These are phyloP conservation scores for Lophiostoma macrostomum DNA, from an alignment of 495 filamentous ascomycete species.

Conservation along the genomic window DNA sequence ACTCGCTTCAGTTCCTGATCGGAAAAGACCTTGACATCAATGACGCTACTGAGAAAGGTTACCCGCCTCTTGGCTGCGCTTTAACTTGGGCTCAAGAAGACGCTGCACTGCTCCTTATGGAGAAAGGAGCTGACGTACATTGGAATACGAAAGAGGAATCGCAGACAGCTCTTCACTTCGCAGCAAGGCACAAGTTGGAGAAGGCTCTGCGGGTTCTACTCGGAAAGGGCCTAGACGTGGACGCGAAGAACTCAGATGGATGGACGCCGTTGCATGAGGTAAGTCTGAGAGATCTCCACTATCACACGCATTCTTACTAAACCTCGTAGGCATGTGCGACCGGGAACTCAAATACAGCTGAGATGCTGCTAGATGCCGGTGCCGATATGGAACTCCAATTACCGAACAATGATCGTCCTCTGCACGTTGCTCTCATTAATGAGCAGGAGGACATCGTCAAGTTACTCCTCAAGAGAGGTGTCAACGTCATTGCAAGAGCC, in stretches of 20 bases:
- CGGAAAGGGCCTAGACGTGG: background rate
- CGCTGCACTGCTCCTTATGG: slow-evolving; percentile 4
- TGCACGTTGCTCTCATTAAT: slow-evolving; percentile 24
- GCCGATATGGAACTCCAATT: slow-evolving; percentile 15
- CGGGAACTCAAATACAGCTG: background rate
- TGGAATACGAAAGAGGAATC: slow-evolving; percentile 2
- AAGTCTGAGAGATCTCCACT: background rate
- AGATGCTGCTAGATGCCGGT: slow-evolving; percentile 6
- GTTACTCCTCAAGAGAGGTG: slow-evolving; percentile 7
- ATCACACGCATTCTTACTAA: background rate
- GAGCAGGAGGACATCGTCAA: slow-evolving; percentile 1
- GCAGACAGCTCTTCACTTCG: slow-evolving; percentile 22
- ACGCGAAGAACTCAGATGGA: slow-evolving; percentile 1
- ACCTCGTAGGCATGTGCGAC: slow-evolving; percentile 13
- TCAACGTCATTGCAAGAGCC: background rate
- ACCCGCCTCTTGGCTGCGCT: slow-evolving; percentile 20
- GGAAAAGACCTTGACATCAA: slow-evolving; percentile 13
- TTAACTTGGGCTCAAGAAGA: slow-evolving; percentile 18
- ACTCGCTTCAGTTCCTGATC: slow-evolving; percentile 11
- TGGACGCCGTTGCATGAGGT: slow-evolving; percentile 25
- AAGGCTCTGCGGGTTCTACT: background rate
- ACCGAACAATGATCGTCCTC: slow-evolving; percentile 19
- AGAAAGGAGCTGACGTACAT: slow-evolving; percentile 10
- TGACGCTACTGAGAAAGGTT: slow-evolving; percentile 7
- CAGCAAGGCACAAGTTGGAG: slow-evolving; percentile 9